phyloP scores from a whole-genome alignment of 169 alveolate species.

The Toxoplasma gondii region DNA sequence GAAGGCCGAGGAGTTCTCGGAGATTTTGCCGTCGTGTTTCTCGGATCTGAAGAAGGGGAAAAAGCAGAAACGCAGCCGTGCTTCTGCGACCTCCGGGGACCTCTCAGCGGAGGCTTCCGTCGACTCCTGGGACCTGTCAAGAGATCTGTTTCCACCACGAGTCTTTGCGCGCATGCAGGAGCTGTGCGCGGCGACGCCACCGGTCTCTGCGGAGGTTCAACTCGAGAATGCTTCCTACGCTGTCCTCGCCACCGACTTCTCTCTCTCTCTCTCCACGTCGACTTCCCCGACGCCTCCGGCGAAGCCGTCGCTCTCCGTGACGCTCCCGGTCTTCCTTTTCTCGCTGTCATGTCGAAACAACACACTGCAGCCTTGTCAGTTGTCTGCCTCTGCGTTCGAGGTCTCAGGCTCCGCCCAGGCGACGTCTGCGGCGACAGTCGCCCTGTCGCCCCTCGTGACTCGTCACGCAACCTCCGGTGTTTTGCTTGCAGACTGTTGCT shows the following conservation, averaged over 20 bases:
- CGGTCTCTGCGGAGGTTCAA: slow-evolving; percentile 13
- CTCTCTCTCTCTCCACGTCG: background rate
- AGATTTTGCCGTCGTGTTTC: background rate
- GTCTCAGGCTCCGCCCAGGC: background rate
- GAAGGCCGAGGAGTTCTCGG: background rate
- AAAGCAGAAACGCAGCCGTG: background rate
- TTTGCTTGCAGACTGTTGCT: background rate
- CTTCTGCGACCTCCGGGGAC: background rate
- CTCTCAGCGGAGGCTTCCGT: background rate
- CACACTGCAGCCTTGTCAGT: slow-evolving; percentile 37
- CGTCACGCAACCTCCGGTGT: background rate
- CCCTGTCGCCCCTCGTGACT: background rate
- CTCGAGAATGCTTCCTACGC: slow-evolving; percentile 23
- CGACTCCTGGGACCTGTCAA: background rate
- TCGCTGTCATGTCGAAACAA: slow-evolving; percentile 31
- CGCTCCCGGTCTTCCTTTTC: slow-evolving; percentile 1
- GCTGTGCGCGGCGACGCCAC: slow-evolving; percentile 14
- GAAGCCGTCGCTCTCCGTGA: background rate
- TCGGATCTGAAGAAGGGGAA: background rate
- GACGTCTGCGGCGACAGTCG: background rate
- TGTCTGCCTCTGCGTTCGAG: background rate
- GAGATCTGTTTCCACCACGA: background rate
- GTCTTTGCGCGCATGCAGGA: slow-evolving; percentile 1
- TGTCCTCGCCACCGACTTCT: slow-evolving; percentile 12
- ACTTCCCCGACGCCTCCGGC: background rate